Conservation (phyloP, 306 rosid genomes). For the Inga laurina region DNA sequence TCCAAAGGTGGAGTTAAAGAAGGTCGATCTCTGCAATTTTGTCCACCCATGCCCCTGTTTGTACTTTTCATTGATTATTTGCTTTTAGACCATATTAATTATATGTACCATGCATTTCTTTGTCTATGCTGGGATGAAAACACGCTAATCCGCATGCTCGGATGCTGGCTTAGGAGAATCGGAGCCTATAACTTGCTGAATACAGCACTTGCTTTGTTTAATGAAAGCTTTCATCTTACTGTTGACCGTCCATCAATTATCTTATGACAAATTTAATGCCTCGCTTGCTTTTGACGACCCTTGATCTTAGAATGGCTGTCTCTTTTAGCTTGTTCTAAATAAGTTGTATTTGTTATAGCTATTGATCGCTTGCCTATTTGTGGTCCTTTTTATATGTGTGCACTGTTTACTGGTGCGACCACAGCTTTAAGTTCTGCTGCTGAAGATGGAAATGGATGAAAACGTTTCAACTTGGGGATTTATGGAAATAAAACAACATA, state of each 20-base stretch:
- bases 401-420: slow-evolving; percentile 1
- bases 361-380: not conserved
- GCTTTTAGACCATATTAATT: not conserved
- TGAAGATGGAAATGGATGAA: not conserved
- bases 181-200: slow-evolving; percentile 16
- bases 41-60: not conserved
- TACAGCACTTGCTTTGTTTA: not conserved
- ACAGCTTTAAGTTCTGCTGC: not conserved
- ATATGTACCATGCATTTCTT: not conserved
- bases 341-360: not conserved
- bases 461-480: not conserved
- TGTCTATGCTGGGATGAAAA: slow-evolving; percentile 4
- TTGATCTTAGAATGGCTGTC: not conserved
- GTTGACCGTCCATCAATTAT: not conserved
- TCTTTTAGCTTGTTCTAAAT: not conserved
- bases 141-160: not conserved
- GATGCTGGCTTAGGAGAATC: slow-evolving; percentile 11
- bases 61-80: slow-evolving; percentile 7
- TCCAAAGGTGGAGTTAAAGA: slow-evolving; percentile 68
- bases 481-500: not conserved
- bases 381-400: not conserved
- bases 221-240: slow-evolving; percentile 18
- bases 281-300: not conserved
- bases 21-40: slow-evolving; percentile 37
- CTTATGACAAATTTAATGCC: slow-evolving; percentile 4